Evolutionary conservation across 1,284 basidiomycete genomes (phyloP), one percentile per base, ranked within the genome.

Genomic region (Pyrrhoderma noxium): DNA sequence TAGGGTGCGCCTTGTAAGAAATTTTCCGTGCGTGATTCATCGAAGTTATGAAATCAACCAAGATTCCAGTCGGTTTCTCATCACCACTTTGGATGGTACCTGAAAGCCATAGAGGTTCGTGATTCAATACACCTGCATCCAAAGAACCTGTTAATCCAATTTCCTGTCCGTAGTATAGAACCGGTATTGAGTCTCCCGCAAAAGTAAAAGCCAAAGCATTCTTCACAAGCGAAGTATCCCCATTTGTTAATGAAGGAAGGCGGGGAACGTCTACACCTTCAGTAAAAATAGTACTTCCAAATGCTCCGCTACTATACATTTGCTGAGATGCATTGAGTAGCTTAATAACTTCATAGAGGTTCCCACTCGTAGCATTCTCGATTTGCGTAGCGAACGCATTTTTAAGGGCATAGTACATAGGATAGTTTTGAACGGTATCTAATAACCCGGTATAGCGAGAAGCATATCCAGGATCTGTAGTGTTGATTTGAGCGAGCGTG

Each of bases 61-160:
- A 68, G 0, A 73, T 68, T 55, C 77, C 73, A 51, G 74, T 64
- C 16, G 70, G 67, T 31, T 67, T 60, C 27, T 11, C 27, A 31
- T 11, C 27, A 5, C 27, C 27, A 31, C 27, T 11, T 5, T 31
- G 5, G 7, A 31, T 31, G 56, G 78, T 82, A 18, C 68, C 74
- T 4, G 76, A 72, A 8, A 72, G 65, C 80, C 81, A 84, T n/a
- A 84, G 67, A 77, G 81, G 76, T 65, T 83, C 82, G 46, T 80
- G 81, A 58, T 82, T 84, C 27, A 31, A 31, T 31, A 11, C 27
- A 16, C 58, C 60, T 67, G 60, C 77, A 62, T 81, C 64, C 31
- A 18, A 41, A 18, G n/a, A 70, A 8, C 76, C 76, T 19, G 59
- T 61, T 60, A 75, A 71, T 16, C 71, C 71, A 62, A 78, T 70